Evolutionary conservation across 345 rosid species (phyloP), one percentile per base, ranked within the genome.

Genomic region (Isatis tinctoria): DNA sequence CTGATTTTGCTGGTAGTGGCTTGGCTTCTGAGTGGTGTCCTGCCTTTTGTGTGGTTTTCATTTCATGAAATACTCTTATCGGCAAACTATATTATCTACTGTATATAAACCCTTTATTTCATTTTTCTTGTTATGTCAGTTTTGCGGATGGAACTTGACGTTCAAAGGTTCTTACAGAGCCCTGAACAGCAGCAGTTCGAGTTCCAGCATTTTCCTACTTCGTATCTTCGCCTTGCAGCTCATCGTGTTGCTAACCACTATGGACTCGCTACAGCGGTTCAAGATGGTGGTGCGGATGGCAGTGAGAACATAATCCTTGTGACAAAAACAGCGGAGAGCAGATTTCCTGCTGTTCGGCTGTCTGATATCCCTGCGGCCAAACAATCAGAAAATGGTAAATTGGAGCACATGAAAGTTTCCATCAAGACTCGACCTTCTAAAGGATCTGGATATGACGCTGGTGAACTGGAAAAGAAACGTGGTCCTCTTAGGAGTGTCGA

Each of bases 191-290:
- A 87, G 73, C 87, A 83, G 68, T 94, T 91, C 35, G 96, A 94
- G 84, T 94, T 91, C 78, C 96, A 85, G 68, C 90, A 94, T 81
- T 91, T 89, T 51, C 93, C 97, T 58, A 90, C 93, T 64, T 91
- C 95, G 17, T 91, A 91, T 66, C 97, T 91, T 53, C 87, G 97
- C 72, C 91, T 94, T 53, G 97, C 96, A 28, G 98, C 96, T 16
- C 96, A 93, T 63, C 94, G 98, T 52, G 95, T 88, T 74, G 94
- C 95, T 68, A 92, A 89, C 70, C 92, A 91, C 82, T 91, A 93
- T 74, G 96, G 94, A 52, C 76, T 93, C 69, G 78, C 83, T 56
- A 88, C 98, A 40, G 74, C 84, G 84, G 96, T 86, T 71, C 92
- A 85, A 69, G 94, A 89, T 8, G 80, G 69, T 72, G 85, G 88